Percentiles rank a stretch among this genome's conserved stretches.
Conservation (phyloP, 768 basidiomycete species). For the Butyriboletus loyo region DNA sequence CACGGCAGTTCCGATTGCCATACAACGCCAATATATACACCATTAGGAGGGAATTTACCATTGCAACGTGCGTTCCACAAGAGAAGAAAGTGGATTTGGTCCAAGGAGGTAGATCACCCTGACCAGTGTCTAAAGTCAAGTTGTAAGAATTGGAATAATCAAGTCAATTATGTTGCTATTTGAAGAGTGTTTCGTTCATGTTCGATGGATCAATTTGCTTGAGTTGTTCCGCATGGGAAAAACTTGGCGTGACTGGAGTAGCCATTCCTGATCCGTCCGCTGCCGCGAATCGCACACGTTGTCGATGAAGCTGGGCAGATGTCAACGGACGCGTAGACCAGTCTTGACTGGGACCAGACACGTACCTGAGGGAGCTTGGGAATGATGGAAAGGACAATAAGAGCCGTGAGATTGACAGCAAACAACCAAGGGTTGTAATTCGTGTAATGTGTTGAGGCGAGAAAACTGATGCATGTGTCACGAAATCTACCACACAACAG, state of each 20-base stretch:
- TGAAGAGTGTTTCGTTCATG: slow-evolving; percentile 50
- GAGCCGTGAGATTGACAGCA: slow-evolving; percentile 81
- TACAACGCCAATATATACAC: slow-evolving; percentile 33
- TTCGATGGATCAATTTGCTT: slow-evolving; percentile 30
- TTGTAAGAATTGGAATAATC: slow-evolving; percentile 5
- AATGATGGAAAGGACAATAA: slow-evolving; percentile 75
- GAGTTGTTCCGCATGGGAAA: slow-evolving; percentile 48
- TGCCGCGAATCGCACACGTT: slow-evolving; percentile 75
- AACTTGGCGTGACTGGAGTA: slow-evolving; percentile 62
- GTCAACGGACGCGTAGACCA: slow-evolving; percentile 14
- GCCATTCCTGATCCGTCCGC: slow-evolving; percentile 60
- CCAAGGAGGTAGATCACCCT: slow-evolving; percentile 10
- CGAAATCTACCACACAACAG: not conserved
- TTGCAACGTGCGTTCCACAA: slow-evolving; percentile 18
- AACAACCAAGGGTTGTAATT: slow-evolving; percentile 95
- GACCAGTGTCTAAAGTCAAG: slow-evolving; percentile 16
- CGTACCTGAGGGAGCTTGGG: slow-evolving; percentile 94
- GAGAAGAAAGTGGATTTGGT: slow-evolving; percentile 13
- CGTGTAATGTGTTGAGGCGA: slow-evolving; percentile 97
- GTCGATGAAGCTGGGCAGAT: slow-evolving; percentile 65
- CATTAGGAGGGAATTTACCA: slow-evolving; percentile 31
- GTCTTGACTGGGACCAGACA: not conserved
- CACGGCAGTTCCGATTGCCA: slow-evolving; percentile 16
- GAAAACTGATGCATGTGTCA: slow-evolving; percentile 56
- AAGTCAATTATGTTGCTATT: slow-evolving; percentile 22